Percentiles rank a stretch among this genome's conserved stretches.
Evolutionary conservation across 495 filamentous ascomycete species (phyloP).

Genomic region (Penicillium antarcticum): DNA sequence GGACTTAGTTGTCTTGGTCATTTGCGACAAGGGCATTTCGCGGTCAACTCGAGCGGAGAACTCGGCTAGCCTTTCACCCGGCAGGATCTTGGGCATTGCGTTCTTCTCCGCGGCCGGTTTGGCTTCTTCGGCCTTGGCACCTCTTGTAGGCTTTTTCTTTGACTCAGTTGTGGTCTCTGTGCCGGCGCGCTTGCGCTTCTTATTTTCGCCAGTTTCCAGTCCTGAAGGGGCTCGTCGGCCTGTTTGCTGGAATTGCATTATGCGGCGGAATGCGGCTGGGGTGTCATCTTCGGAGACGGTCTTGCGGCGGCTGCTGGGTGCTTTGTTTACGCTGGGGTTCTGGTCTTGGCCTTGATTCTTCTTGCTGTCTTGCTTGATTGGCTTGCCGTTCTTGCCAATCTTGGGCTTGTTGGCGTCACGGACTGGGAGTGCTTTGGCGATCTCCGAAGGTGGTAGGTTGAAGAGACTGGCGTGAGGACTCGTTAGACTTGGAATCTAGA

Average conservation of each 20-base stretch:
- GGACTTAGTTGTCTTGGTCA: slow-evolving; percentile 43
- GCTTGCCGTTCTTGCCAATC: slow-evolving; percentile 9
- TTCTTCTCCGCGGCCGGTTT: slow-evolving; percentile 11
- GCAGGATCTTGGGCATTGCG: slow-evolving; percentile 64
- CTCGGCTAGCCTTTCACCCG: slow-evolving; percentile 77
- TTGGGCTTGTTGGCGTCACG: slow-evolving; percentile 32
- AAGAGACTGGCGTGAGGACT: slow-evolving; percentile 41
- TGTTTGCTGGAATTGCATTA: slow-evolving; percentile 64
- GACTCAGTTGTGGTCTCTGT: slow-evolving; percentile 11
- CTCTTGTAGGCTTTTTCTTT: slow-evolving; percentile 14
- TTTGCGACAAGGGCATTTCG: slow-evolving; percentile 67
- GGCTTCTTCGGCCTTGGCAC: slow-evolving; percentile 7
- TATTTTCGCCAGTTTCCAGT: slow-evolving; percentile 64
- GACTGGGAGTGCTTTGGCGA: slow-evolving; percentile 68
- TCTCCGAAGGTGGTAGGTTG: slow-evolving; percentile 69
- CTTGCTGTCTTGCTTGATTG: slow-evolving; percentile 1
- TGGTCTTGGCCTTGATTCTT: slow-evolving; percentile 19
- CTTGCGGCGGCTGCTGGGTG: slow-evolving; percentile 36
- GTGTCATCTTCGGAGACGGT: slow-evolving; percentile 65
- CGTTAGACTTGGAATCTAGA: not conserved
- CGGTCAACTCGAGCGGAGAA: slow-evolving; percentile 85
- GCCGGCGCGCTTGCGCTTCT: slow-evolving; percentile 44
- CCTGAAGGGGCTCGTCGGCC: slow-evolving; percentile 57
- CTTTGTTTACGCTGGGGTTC: slow-evolving; percentile 14
- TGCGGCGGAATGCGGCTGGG: slow-evolving; percentile 75